Conservation (phyloP, 1,284 basidiomycete species). For the Retiboletus flavoniger region DNA sequence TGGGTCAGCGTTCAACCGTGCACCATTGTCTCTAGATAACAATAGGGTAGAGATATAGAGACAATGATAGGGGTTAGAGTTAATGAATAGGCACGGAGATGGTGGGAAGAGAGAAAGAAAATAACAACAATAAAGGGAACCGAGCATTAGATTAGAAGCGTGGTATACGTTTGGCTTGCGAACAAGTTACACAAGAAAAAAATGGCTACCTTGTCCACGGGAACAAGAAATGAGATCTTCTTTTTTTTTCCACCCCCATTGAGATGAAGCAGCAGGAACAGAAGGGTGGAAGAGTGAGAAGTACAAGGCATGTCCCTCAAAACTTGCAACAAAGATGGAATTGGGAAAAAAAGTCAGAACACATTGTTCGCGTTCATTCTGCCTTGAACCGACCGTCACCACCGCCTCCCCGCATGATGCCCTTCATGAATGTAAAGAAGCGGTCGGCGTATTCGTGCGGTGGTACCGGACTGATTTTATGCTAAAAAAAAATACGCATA, state of each 20-base stretch:
- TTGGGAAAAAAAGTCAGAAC: not conserved
- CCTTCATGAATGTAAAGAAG: slow-evolving; percentile 85
- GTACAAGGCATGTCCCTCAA: slow-evolving; percentile 12
- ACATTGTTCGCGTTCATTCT: slow-evolving; percentile 29
- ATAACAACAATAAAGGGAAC: not conserved
- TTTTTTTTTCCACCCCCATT: not conserved
- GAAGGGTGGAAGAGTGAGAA: not conserved
- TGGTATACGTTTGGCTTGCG: slow-evolving; percentile 23
- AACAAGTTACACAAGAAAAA: slow-evolving; percentile 5
- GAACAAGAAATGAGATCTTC: not conserved
- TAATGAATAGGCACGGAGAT: not conserved
- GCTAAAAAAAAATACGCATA: slow-evolving; percentile 46
- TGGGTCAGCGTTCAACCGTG: not conserved
- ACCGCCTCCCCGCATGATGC: slow-evolving; percentile 82
- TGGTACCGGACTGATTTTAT: slow-evolving; percentile 91
- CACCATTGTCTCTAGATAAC: slow-evolving; percentile 3
- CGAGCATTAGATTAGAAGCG: slow-evolving; percentile 16
- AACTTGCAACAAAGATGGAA: not conserved
- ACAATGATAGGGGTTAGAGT: not conserved
- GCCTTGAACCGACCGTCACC: slow-evolving; percentile 63
- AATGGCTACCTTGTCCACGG: slow-evolving; percentile 5
- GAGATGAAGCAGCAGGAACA: slow-evolving; percentile 22
- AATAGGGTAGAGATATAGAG: slow-evolving; percentile 3
- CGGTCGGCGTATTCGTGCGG: slow-evolving; percentile 82
- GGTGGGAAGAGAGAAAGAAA: not conserved